Base-by-base conservation (phyloP, 1,284 basidiomycete genomes). In the Vanrija sp. region DNA sequence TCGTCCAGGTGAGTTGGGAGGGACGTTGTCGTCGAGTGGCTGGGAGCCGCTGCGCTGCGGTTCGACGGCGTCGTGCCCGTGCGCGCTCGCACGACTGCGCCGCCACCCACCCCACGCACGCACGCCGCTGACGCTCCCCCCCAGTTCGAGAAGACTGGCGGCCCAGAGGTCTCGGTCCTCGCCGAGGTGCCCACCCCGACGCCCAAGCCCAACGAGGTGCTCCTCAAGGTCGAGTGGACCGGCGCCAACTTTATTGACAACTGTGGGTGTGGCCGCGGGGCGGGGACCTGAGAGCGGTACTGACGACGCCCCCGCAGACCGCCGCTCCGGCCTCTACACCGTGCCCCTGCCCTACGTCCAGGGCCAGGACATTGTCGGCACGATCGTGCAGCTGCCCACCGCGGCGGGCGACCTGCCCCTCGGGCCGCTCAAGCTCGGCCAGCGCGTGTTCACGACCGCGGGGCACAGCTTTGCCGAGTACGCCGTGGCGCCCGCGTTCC, bases 301-400 rank as follows among this genome's bases (percentile, higher is more conserved):
- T 56, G 42, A 50, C 58, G n/a, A n/a, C n/a, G n/a, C n/a, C n/a
- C n/a, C n/a, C n/a, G n/a, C n/a, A 59, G 79, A 66, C 61, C 69
- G 70, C 67, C 66, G 73, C 43, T 61, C 63, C 2, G 82, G 81
- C 3, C 68, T 82, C 23, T 83, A 83, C 70, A 75, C 75, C 43
- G 68, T 76, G 8, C 56, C 80, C 5, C 85, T 89, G 58, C 94
- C 94, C 5, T 83, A 85, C 59, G 80, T 83, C 12, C 78, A 91
- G 38, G 94, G 94, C 8, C 83, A 84, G 62, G 94, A 97, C 72
- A 82, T 82, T 0, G 81, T 88, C 1, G 94, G 94, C 3, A 83
- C 80, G 5, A 81, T 97, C 49, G 81, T 89, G 47, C 79, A 81
- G 8, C 78, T 94, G 26, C 90, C 90, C 6, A 83, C 81, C 48